Evolutionary conservation across 192 early-diverging fungal genomes (phyloP).

Genomic region (Coemansia sp.): DNA sequence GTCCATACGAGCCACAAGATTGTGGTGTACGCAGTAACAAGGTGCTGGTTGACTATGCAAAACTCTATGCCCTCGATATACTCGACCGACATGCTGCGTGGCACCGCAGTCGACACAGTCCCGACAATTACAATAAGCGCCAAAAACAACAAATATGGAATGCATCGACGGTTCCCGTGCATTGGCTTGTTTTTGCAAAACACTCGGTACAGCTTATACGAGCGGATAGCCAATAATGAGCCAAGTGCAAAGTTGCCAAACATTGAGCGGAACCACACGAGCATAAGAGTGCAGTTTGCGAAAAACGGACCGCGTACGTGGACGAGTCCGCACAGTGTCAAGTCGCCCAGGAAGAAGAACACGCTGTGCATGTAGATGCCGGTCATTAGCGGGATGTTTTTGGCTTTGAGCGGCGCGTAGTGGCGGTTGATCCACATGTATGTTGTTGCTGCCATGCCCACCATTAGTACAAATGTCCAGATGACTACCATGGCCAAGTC

Average conservation of each 20-base stretch:
- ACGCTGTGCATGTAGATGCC: slow-evolving; percentile 42
- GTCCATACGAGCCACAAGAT: slow-evolving; percentile 39
- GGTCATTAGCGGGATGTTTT: slow-evolving; percentile 53
- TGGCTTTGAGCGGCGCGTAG: slow-evolving; percentile 54
- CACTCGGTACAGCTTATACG: slow-evolving; percentile 46
- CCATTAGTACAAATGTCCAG: slow-evolving; percentile 16
- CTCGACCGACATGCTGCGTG: slow-evolving; percentile 26
- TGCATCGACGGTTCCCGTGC: slow-evolving; percentile 29
- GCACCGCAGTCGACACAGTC: slow-evolving; percentile 28
- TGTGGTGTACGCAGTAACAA: slow-evolving; percentile 31
- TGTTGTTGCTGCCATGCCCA: slow-evolving; percentile 35
- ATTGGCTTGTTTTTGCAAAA: slow-evolving; percentile 43
- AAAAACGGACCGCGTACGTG: slow-evolving; percentile 37
- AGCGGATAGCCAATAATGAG: slow-evolving; percentile 41
- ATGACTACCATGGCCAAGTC: slow-evolving; percentile 27
- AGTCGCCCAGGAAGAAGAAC: slow-evolving; percentile 49
- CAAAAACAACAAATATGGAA: slow-evolving; percentile 34
- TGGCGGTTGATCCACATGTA: slow-evolving; percentile 45
- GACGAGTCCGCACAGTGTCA: slow-evolving; percentile 46
- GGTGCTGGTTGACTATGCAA: slow-evolving; percentile 43
- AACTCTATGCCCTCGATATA: slow-evolving; percentile 38
- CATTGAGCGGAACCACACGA: slow-evolving; percentile 49
- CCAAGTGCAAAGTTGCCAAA: slow-evolving; percentile 48
- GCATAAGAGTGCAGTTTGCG: slow-evolving; percentile 46
- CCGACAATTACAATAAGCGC: slow-evolving; percentile 21